Evolutionary conservation across 345 rosid genomes (phyloP).

Genomic region (Rhodomyrtus tomentosa): DNA sequence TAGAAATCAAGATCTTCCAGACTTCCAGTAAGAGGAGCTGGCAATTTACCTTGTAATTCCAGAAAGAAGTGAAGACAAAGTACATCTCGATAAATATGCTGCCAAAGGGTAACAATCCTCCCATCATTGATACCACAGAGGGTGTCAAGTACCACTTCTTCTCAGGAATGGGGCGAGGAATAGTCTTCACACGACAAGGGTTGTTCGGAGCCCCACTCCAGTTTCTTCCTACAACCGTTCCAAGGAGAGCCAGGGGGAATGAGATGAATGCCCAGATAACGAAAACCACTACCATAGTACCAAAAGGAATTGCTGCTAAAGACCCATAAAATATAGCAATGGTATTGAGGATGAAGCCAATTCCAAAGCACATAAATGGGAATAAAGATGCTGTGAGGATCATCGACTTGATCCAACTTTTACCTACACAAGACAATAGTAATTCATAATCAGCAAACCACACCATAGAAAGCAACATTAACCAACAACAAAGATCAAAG

Average conservation of each 20-base stretch:
- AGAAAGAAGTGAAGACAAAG: conserved; percentile 93
- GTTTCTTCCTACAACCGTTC: conserved; percentile 88
- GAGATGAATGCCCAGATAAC: conserved; percentile 94
- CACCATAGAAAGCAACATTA: background rate
- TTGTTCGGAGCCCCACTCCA: conserved; percentile 96
- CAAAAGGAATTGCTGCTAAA: conserved; percentile 91
- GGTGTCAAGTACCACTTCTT: conserved; percentile 96
- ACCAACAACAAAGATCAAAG: background rate
- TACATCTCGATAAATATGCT: conserved; percentile 98
- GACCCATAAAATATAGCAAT: conserved; percentile 91
- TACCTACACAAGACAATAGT: conserved; percentile 27
- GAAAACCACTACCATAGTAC: conserved; percentile 88
- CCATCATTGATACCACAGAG: conserved; percentile 85
- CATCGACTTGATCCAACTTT: conserved; percentile 93
- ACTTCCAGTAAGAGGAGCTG: background rate
- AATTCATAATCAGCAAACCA: background rate
- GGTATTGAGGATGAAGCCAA: conserved; percentile 79
- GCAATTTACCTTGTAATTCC: conserved; percentile 86
- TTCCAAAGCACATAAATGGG: conserved; percentile 88
- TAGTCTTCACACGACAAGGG: conserved; percentile 94
- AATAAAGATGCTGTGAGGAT: conserved; percentile 88
- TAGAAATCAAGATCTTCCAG: background rate
- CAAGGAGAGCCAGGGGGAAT: conserved; percentile 88
- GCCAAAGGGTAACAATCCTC: conserved; percentile 87
- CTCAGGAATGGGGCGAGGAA: conserved; percentile 95